Evolutionary conservation across 1,139 yeast species (phyloP), one percentile per base, ranked within the genome.

Genomic region (Sugiyamaella japonica): DNA sequence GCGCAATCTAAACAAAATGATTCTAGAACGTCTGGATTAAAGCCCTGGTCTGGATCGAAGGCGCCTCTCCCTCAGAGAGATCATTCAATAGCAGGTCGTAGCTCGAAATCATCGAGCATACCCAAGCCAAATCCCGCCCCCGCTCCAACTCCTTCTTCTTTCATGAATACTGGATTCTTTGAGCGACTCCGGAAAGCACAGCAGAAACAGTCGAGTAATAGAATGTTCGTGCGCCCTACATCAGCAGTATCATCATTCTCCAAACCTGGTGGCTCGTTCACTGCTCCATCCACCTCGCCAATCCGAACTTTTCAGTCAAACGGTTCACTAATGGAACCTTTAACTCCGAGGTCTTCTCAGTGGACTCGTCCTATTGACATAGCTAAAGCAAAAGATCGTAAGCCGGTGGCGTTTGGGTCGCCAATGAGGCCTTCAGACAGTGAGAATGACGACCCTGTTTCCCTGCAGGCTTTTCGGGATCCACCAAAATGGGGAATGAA

Each of bases 1-100:
- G 2, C 12, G 90, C 74, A 91, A 93, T 71, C 98, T 91, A 74
- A 98, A 98, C 54, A 93, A 93, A 71, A 80, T 93, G 66, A 93
- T 98, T 28, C 89, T 93, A 69, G 90, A 93, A 70, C 93, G 99
- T 29, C 38, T 32, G 48, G n/a, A 44, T 32, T 17, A 32, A 36
- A 44, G 29, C 29, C 40, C 6, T 20, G 40, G 31, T 9, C 38
- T 12, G 17, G 29, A n/a, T 15, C 37, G 12, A 43, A 43, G 38
- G 15, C 13, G 32, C 32, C 25, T 10, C 3, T 2, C 5, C 42
- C 44, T 15, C 25, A 20, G 6, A 20, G 6, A 20, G 6, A 3
- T 3, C 25, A 23, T 23, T 12, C 44, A 7, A 7, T 9, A 12
- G 25, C 12, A 12, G 31, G 6, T n/a, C 29, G 3, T 34, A 34